A percentile compares a stretch with the other conserved stretches of the same genome.
Conservation (phyloP, 208 protist species). For the Leishmania guyanensis region DNA sequence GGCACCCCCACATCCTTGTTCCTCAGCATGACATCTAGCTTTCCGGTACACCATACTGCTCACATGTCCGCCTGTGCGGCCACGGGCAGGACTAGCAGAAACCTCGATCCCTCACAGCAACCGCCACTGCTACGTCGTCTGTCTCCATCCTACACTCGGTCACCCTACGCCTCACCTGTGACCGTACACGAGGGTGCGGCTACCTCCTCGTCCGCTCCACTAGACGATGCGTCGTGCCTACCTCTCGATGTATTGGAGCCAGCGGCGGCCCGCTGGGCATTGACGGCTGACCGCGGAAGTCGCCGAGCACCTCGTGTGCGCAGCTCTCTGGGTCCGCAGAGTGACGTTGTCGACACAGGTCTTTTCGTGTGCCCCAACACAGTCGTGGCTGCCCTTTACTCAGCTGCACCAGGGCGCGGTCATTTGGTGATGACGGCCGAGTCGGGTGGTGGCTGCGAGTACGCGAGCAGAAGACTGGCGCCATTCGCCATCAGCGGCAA, state of each 20-base stretch:
- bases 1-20: slow-evolving; percentile 10
- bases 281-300: slow-evolving; percentile 11
- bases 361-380: slow-evolving; percentile 52
- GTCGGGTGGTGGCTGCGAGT: slow-evolving; percentile 54
- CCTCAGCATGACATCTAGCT: slow-evolving; percentile 6
- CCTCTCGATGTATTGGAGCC: slow-evolving; percentile 33
- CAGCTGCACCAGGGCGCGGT: slow-evolving; percentile 7
- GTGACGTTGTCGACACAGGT: slow-evolving; percentile 37
- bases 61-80: background rate
- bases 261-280: slow-evolving; percentile 23
- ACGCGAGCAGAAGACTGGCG: slow-evolving; percentile 43
- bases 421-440: slow-evolving; percentile 39
- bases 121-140: background rate
- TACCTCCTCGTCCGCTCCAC: background rate
- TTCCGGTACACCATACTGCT: slow-evolving; percentile 11
- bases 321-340: slow-evolving; percentile 28
- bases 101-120: background rate
- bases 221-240: slow-evolving; percentile 16
- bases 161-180: slow-evolving; percentile 4
- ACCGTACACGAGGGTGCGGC: background rate
- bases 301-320: slow-evolving; percentile 21
- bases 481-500: slow-evolving; percentile 46
- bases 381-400: slow-evolving; percentile 38
- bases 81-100: too few species aligned
- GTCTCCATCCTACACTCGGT: background rate